These are phyloP conservation scores for Fusarium sp. DNA, from an alignment of 2,329 filamentous ascomycete species.

Conservation along the genomic window DNA sequence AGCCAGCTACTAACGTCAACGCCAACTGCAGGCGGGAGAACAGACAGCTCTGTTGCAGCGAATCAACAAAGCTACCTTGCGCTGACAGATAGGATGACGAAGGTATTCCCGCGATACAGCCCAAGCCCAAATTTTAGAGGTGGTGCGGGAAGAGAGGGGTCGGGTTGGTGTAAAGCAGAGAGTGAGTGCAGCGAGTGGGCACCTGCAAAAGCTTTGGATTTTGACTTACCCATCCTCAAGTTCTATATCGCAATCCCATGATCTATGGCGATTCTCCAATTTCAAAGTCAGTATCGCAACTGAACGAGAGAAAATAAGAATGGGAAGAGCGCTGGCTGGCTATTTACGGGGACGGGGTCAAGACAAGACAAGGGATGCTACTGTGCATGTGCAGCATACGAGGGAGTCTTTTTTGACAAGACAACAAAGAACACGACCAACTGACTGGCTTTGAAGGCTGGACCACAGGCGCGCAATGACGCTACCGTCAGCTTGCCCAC, in stretches of 20 bases:
- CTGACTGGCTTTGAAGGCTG: slow-evolving; percentile 34
- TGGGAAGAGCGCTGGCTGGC: slow-evolving; percentile 16
- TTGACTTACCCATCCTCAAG: slow-evolving; percentile 52
- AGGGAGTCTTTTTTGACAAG: slow-evolving; percentile 37
- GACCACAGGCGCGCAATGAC: slow-evolving; percentile 35
- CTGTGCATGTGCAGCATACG: slow-evolving; percentile 31
- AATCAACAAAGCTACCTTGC: slow-evolving; percentile 5
- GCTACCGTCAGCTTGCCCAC: slow-evolving; percentile 36
- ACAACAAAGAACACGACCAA: slow-evolving; percentile 33
- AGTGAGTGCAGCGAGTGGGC: slow-evolving; percentile 32
- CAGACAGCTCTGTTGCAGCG: not conserved
- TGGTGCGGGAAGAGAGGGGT: slow-evolving; percentile 42
- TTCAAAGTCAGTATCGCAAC: slow-evolving; percentile 28
- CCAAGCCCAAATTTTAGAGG: slow-evolving; percentile 31
- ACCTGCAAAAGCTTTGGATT: slow-evolving; percentile 36
- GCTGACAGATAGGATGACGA: slow-evolving; percentile 24
- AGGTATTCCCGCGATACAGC: slow-evolving; percentile 42
- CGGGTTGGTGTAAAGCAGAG: slow-evolving; percentile 27
- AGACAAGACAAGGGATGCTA: slow-evolving; percentile 33
- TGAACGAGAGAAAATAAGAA: slow-evolving; percentile 14
- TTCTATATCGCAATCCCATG: slow-evolving; percentile 49
- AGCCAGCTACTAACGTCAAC: slow-evolving; percentile 12
- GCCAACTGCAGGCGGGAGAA: not conserved
- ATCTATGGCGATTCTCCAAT: slow-evolving; percentile 40
- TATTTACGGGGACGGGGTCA: slow-evolving; percentile 12